Evolutionary conservation across 2,329 filamentous ascomycete genomes (phyloP).

Genomic region (Talaromyces rugulosus): DNA sequence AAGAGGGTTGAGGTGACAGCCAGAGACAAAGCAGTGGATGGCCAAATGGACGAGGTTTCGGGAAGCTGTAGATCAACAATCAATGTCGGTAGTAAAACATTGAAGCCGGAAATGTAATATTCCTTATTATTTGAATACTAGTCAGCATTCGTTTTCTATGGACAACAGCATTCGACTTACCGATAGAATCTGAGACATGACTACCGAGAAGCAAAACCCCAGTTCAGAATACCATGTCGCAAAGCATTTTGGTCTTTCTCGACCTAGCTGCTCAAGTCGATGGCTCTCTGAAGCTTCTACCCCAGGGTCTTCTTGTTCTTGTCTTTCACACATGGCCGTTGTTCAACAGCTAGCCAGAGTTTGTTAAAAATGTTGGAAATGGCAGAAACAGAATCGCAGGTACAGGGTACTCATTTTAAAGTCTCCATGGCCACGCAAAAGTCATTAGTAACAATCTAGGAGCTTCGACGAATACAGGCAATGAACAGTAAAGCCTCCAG

Average conservation of each 20-base stretch:
- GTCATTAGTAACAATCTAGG: neutral
- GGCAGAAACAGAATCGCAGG: neutral
- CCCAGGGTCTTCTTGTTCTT: neutral
- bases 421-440: neutral
- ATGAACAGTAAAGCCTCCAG: neutral
- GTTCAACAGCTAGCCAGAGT: neutral
- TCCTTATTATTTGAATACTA: constrained; percentile 44
- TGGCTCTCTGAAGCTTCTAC: neutral
- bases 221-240: neutral
- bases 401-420: neutral
- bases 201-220: constrained; percentile 56
- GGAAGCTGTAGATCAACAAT: constrained; percentile 61
- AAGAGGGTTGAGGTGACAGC: constrained; percentile 53
- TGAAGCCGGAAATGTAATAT: constrained; percentile 74
- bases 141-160: neutral
- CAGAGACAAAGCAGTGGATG: constrained; percentile 49
- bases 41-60: constrained; percentile 56
- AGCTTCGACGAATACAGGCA: neutral
- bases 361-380: neutral
- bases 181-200: constrained; percentile 60
- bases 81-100: constrained; percentile 63
- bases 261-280: neutral
- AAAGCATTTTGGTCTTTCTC: neutral
- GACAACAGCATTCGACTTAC: constrained; percentile 31
- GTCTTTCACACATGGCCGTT: neutral